Base-by-base conservation (phyloP, 1,284 basidiomycete genomes). In the Trichosporon coremiiforme region DNA sequence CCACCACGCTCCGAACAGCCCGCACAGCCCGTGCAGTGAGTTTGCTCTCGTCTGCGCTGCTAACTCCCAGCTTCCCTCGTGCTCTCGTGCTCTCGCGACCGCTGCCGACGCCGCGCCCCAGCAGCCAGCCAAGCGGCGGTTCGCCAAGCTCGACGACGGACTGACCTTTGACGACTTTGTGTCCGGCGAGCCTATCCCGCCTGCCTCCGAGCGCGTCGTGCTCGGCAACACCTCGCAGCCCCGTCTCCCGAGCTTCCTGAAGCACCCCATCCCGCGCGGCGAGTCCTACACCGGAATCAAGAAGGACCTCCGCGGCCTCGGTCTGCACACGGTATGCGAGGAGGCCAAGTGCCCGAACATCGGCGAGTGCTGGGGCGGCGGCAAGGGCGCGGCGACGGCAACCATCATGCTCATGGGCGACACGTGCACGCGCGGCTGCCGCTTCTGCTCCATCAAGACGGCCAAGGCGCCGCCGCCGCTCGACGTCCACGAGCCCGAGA, bases 401-500 rank as follows among this genome's bases (percentile, higher is more conserved):
- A 98, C 95, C 0, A 99, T 99, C 83, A 99, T 99, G 97, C 86
- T 99, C 38, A 99, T 99, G 97, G 97, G 97, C n/a, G 96, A 99
- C 84, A 97, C 94, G 12, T 99, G 97, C 80, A 99, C 97, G 15
- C 89, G 97, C 78, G 97, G 94, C 0, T 99, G 97, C 85, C 87
- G 95, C 66, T 99, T 99, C 83, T 99, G 97, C 79, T 93, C 95
- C 4, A 93, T 99, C 71, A 98, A 98, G 86, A 99, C 97, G 0
- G 94, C 94, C 0, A 87, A 88, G 67, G 83, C 89, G 1, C 97
- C 97, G 12, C 90, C 92, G 41, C 94, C 97, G 4, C 85, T 99
- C 35, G 96, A 99, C 80, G 90, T 93, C 0, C 94, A 98, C 80
- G 97, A 99, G 80, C 97, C 97, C 22, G 96, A 98, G 85, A 91